Evolutionary conservation across 2,329 filamentous ascomycete species (phyloP), one percentile per base, ranked within the genome.

Genomic region (Zelopaecilomyces penicillatus): DNA sequence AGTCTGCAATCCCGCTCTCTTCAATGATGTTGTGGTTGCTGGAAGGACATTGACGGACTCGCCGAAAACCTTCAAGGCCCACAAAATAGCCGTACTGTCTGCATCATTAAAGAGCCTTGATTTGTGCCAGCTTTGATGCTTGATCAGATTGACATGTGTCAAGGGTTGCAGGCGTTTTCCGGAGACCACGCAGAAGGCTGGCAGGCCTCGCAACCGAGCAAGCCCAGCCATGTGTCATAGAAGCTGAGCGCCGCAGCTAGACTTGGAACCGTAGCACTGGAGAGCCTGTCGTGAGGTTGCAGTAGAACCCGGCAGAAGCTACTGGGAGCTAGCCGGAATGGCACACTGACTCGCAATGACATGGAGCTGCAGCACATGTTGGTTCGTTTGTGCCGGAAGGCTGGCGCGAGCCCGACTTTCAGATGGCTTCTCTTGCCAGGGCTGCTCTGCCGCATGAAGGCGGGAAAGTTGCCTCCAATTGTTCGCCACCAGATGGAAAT

Each of bases 21-120:
- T 19, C 19, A 19, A 19, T 19, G 19, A 19, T 19, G 19, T 19
- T 19, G 19, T 19, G 19, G 19, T 19, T 19, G 19, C 19, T 19
- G 19, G 3, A 19, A 19, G 19, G 19, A 19, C 19, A 19, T 19
- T 19, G 19, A 19, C 19, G 19, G 19, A 19, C 19, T 19, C 19
- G 19, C 19, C 19, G 19, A 19, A 19, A 19, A 19, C 19, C 19
- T 19, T 19, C 19, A 19, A 19, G 19, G 19, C 19, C 44, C 44
- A 41, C 37, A 43, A 39, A 46, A 36, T 43, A 46, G 36, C 44
- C 44, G 44, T 43, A 33, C 12, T 29, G 32, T 36, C 36, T 37
- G 19, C 19, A 19, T 19, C 19, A 19, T 19, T 3, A 19, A 19
- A 19, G 19, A n/a, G 11, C 29, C 30, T 30, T 29, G 45, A 41